Evolutionary conservation across 768 basidiomycete genomes (phyloP), one percentile per base, ranked within the genome.

Genomic region (Pleurotus salmoneostramineus): DNA sequence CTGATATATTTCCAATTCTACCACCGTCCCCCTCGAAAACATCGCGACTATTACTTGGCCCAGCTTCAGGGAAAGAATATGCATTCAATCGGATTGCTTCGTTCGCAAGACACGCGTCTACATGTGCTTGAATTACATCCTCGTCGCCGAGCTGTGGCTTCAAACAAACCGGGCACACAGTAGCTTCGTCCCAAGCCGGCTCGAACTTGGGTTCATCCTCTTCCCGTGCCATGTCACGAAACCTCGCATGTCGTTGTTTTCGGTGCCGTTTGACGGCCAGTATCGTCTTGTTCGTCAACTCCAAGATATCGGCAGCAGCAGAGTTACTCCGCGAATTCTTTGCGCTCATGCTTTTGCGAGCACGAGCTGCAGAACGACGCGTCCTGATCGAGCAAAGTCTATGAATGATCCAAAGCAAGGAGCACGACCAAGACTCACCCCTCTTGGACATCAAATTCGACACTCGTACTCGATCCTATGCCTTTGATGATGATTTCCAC

Each of bases 71-170:
- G 36, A 72, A 69, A 51, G 77, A 69, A 46, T 78, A 76, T 52
- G 77, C 78, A 60, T 79, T 76, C 37, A 77, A 50, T 52, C 74
- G 68, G 35, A 69, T 71, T 42, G 46, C 43, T 17, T 84, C 82
- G 63, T 89, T 74, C 4, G 83, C 83, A 44, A 93, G 68, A 66
- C 91, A 93, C 5, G 88, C 77, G 63, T 93, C 88, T n/a, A 93
- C 81, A 70, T 93, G 91, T 12, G 89, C 89, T 63, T 89, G 84
- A 2, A 90, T 65, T 6, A 91, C 84, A 59, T 91, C 91, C 45
- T 78, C 74, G 63, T 91, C 90, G 0, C 90, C 91, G 47, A 70
- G 72, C 1, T 91, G 76, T 12, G 68, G 69, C 42, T 71, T 70
- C 46, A 77, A 69, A 66, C 91, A 93, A 21, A 93, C 83, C 0